Evolutionary conservation across 345 rosid species (phyloP), one percentile per base, ranked within the genome.

Genomic region (Orychophragmus violaceus): DNA sequence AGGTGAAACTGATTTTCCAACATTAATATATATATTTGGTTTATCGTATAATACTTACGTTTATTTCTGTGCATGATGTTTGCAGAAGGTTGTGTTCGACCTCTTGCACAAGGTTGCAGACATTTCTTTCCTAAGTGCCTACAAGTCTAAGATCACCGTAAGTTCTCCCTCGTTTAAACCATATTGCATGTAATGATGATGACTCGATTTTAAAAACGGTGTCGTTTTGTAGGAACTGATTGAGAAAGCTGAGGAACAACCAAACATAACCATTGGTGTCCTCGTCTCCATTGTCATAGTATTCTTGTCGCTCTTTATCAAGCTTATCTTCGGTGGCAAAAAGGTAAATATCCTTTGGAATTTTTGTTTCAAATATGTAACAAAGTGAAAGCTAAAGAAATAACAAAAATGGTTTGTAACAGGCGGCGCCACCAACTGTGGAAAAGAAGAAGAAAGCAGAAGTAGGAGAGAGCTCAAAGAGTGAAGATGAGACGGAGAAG

Each of bases 281-380:
- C 74, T 84, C 16, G 75, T 84, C 62, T 80, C 87, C 44, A 19
- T 82, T 39, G 75, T 80, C 37, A 80, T 87, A 36, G 78, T 87
- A 14, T 68, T 80, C 64, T 51, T 84, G 14, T 75, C 84, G 0
- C 35, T 83, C 37, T 64, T 87, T 32, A 3, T 79, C 51, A 87
- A 73, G 80, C 53, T 85, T n/a, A n/a, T 83, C 53, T 84, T 87
- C 16, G 90, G 97, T 28, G 97, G 95, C 30, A 89, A 87, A 82
- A 89, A 87, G 83, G 80, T 73, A 72, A 17, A 28, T 0, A 5
- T 14, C 39, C n/a, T 8, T 30, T 6, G 7, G 13, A 27, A 30
- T 1, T 21, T 57, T 35, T 13, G 42, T 35, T 35, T 32, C 10
- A 12, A 16, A 41, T 25, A 9, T 32, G 24, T 49, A 0, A 25